A percentile compares a stretch with the other conserved stretches of the same genome.
Evolutionary conservation across 805 yeast species (phyloP).

Genomic region (Wickerhamiella allomyrinae): DNA sequence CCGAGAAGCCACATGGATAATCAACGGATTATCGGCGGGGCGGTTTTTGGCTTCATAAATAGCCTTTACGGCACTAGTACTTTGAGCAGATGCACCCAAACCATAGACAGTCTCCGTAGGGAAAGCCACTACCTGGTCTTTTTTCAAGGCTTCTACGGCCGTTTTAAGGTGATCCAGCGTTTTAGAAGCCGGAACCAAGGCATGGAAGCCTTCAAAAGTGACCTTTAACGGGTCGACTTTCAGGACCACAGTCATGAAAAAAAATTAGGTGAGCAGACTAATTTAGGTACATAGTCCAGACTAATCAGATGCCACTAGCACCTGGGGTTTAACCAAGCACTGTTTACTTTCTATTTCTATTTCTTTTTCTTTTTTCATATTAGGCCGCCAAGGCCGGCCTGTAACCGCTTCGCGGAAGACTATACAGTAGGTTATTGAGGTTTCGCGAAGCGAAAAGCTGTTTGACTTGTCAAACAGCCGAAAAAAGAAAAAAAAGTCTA

Average conservation of each 20-base stretch:
- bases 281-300: background rate
- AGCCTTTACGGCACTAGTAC: conserved; percentile 54
- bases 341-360: too few relatives aligned
- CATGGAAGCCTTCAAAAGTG: conserved; percentile 31
- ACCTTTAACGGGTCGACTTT: conserved; percentile 43
- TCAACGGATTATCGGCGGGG: conserved; percentile 91
- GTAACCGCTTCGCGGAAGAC: too few relatives aligned
- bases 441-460: too few relatives aligned
- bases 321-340: too few relatives aligned
- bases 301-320: too few relatives aligned
- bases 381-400: too few relatives aligned
- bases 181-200: conserved; percentile 15
- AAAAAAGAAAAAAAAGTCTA: too few relatives aligned
- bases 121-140: conserved; percentile 64
- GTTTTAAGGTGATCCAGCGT: conserved; percentile 37
- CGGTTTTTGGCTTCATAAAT: conserved; percentile 84
- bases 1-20: conserved; percentile 71
- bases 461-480: too few relatives aligned
- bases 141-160: conserved; percentile 46
- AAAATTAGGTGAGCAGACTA: background rate
- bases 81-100: conserved; percentile 73
- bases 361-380: too few relatives aligned
- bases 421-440: too few relatives aligned
- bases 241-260: conserved; percentile 25
- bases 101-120: conserved; percentile 98